Percentiles rank a stretch among this genome's conserved stretches.
phyloP scores from a whole-genome alignment of 2,329 filamentous ascomycete genomes.

The Alternaria burnsii region DNA sequence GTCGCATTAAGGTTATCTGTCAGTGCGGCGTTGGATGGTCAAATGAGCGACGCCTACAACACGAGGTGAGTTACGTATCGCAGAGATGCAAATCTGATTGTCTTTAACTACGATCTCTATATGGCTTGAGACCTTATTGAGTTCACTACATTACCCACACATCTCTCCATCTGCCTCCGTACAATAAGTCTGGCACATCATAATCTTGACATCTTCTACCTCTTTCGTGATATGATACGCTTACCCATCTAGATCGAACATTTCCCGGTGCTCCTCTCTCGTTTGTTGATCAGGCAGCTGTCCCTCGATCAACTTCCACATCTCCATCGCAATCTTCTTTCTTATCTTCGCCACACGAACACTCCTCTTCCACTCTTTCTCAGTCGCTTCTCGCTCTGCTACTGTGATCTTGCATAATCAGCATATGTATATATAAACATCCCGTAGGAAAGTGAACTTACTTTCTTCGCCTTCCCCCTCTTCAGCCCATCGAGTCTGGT shows the following conservation, averaged over 20 bases:
- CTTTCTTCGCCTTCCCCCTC: conserved; percentile 54
- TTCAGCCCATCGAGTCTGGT: conserved; percentile 54
- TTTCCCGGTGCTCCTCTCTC: conserved; percentile 61
- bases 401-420: conserved; percentile 20
- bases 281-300: conserved; percentile 58
- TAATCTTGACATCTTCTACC: background rate
- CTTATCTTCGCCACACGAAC: conserved; percentile 50
- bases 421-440: background rate
- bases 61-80: background rate
- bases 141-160: background rate
- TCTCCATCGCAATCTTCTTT: conserved; percentile 59
- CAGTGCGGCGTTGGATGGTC: background rate
- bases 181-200: background rate
- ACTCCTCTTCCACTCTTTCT: conserved; percentile 58
- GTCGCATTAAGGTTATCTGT: background rate
- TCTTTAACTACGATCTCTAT: background rate
- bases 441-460: conserved; percentile 42
- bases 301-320: conserved; percentile 62
- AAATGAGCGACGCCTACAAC: background rate
- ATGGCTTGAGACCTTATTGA: background rate
- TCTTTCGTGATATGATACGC: background rate
- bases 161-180: background rate
- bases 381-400: conserved; percentile 58
- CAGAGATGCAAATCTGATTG: background rate
- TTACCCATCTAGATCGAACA: conserved; percentile 48